These are phyloP conservation scores for Amanita jacksonii DNA, from an alignment of 768 basidiomycete genomes.

Conservation along the genomic window DNA sequence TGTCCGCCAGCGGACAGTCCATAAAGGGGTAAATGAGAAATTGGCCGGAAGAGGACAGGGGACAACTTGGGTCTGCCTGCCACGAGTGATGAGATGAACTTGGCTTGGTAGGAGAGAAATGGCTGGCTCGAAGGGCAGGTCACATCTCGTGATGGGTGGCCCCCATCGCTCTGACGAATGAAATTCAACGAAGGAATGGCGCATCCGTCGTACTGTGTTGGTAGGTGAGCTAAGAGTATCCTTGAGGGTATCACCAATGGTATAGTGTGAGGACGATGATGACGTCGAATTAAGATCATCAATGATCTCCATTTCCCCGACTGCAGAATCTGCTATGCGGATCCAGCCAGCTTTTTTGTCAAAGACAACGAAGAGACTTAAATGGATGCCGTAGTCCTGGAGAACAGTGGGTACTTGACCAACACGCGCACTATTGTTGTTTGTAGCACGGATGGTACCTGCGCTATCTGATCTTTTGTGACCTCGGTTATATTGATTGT, in stretches of 20 bases:
- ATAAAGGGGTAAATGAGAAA: conserved; percentile 39
- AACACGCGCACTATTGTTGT: conserved; percentile 21
- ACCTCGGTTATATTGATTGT: conserved; percentile 31
- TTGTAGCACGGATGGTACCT: conserved; percentile 25
- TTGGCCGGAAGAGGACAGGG: conserved; percentile 58
- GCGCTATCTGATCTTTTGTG: conserved; percentile 34
- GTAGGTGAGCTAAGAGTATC: conserved; percentile 4
- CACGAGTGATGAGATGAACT: conserved; percentile 60
- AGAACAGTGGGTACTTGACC: conserved; percentile 13
- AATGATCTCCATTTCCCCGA: conserved; percentile 65
- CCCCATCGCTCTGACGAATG: conserved; percentile 31
- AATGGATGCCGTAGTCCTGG: conserved; percentile 55
- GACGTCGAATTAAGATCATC: conserved; percentile 26
- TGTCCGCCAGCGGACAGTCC: conserved; percentile 47
- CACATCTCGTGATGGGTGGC: conserved; percentile 39
- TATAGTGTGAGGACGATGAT: conserved; percentile 14
- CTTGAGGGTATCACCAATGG: neutral
- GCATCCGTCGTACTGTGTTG: conserved; percentile 24
- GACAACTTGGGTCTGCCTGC: conserved; percentile 58
- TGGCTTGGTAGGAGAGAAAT: conserved; percentile 22
- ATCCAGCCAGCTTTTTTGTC: conserved; percentile 87
- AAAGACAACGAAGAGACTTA: conserved; percentile 74
- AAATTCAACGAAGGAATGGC: conserved; percentile 22
- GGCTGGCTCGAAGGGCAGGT: conserved; percentile 31
- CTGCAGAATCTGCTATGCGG: conserved; percentile 70